Base-by-base conservation (phyloP, 2,329 filamentous ascomycete species). In the Cercospora sp. region DNA sequence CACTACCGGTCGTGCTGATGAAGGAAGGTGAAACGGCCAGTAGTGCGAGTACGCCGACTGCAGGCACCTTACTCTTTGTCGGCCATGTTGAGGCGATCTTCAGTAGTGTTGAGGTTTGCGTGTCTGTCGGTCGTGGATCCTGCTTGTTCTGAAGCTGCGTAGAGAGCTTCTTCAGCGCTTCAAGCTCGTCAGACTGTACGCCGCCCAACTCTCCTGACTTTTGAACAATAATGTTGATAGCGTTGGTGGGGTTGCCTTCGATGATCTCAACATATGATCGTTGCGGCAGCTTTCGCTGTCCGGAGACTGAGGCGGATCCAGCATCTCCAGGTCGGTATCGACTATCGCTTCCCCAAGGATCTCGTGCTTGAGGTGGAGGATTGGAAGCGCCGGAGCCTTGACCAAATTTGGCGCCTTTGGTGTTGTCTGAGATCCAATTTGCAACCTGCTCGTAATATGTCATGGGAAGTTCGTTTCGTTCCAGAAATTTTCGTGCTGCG, bases 401-500 rank as follows among this genome's bases (percentile, higher is more conserved):
- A 0, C 93, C 93, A n/a, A 97, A 81, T 0, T 90, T 92, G 7
- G 93, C 91, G 3, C 93, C 94, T 80, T 94, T 88, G 0, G 94
- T 96, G 76, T 98, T 98, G 65, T 91, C 86, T 9, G 91, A 87
- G 73, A 99, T 97, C 79, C 97, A 98, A 72, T 95, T 91, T 6
- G 94, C 92, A 16, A 97, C 93, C 77, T 93, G 92, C 73, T 98
- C 94, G 13, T 97, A 85, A 76, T 97, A 98, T 3, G 87, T 88
- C 64, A 96, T 86, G 0, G 94, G 92, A 1, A 98, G 85, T 76
- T 97, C 91, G 74, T 98, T 96, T 76, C 94, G 89, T 74, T 90
- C 87, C 59, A 98, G 89, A 73, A 98, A 99, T 76, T 93, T 97
- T 39, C 91, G 92, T 0, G 95, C 94, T 2, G 91, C 90, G 74